Percentiles rank a stretch among this genome's conserved stretches.
Evolutionary conservation across 257 asterid species (phyloP).

Genomic region (Solanum piurae): DNA sequence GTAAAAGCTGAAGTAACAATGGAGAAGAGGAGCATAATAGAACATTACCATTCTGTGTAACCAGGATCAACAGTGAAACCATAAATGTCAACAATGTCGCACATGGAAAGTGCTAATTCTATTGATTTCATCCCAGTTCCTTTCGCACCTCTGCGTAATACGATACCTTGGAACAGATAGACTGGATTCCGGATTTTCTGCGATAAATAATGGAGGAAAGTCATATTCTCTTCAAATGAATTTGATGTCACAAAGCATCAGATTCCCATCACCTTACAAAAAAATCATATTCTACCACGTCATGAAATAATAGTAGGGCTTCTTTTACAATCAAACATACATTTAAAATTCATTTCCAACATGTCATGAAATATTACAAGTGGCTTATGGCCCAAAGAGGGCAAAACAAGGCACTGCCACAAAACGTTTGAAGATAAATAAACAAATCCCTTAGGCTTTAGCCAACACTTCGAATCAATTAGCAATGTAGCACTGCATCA

Average conservation of each 20-base stretch:
- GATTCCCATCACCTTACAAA: not conserved
- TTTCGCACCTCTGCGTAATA: conserved; percentile 94
- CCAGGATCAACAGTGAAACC: conserved; percentile 99
- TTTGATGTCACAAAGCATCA: not conserved
- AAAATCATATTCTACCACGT: not conserved
- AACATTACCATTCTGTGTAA: conserved; percentile 86
- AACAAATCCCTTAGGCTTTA: not conserved
- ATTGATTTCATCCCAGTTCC: conserved; percentile 99
- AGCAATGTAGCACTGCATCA: not conserved
- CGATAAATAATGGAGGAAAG: conserved; percentile 4
- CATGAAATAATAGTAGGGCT: not conserved
- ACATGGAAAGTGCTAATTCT: conserved; percentile 98
- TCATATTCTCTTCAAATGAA: not conserved
- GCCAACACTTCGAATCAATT: not conserved
- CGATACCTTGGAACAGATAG: conserved; percentile 97
- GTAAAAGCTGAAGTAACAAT: not conserved
- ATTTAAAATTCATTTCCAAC: not conserved
- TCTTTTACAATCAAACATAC: not conserved
- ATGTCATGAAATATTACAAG: not conserved
- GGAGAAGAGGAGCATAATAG: not conserved
- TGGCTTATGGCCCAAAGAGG: not conserved
- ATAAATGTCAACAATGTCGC: conserved; percentile 86
- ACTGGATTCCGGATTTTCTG: conserved; percentile 91
- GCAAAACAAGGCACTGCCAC: not conserved
- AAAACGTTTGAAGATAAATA: not conserved